These are phyloP conservation scores for Rhynchosporium secalis DNA, from an alignment of 2,329 filamentous ascomycete species.

Conservation along the genomic window DNA sequence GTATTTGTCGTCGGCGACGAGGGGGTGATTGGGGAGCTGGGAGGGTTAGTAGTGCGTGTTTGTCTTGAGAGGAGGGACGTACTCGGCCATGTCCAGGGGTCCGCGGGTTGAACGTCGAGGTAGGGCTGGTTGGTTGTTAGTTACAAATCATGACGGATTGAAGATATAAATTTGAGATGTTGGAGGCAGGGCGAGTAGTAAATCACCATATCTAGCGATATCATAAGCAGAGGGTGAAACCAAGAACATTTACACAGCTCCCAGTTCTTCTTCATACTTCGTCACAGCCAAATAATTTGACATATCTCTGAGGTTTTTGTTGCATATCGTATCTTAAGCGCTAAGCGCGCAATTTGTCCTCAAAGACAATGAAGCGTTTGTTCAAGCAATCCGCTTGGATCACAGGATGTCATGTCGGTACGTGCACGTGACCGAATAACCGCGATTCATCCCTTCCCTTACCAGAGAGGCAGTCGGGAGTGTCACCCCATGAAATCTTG, in stretches of 20 bases:
- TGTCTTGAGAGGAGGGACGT: slow-evolving; percentile 40
- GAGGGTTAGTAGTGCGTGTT: slow-evolving; percentile 11
- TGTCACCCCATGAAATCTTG: too few relatives aligned
- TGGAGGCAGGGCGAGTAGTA: neutral
- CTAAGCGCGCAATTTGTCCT: slow-evolving; percentile 10
- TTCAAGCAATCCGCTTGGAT: slow-evolving; percentile 9
- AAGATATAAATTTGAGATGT: neutral
- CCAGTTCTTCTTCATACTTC: neutral
- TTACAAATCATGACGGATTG: neutral
- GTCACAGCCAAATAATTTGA: neutral
- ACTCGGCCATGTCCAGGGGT: slow-evolving; percentile 77
- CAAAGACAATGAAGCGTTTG: neutral
- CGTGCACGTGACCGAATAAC: neutral
- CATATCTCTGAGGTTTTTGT: slow-evolving; percentile 15
- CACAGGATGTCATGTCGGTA: neutral
- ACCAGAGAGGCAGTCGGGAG: too few relatives aligned
- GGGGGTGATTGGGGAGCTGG: slow-evolving; percentile 26
- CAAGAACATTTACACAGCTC: neutral
- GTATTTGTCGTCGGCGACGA: slow-evolving; percentile 5
- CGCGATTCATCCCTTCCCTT: too few relatives aligned
- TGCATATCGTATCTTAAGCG: slow-evolving; percentile 25
- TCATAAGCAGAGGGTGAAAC: neutral
- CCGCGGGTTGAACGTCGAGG: slow-evolving; percentile 73
- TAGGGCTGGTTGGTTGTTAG: slow-evolving; percentile 27
- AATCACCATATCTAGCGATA: too few relatives aligned